phyloP scores from a whole-genome alignment of 352 stramenopile genomes.

The Globisporangium iwayamae region DNA sequence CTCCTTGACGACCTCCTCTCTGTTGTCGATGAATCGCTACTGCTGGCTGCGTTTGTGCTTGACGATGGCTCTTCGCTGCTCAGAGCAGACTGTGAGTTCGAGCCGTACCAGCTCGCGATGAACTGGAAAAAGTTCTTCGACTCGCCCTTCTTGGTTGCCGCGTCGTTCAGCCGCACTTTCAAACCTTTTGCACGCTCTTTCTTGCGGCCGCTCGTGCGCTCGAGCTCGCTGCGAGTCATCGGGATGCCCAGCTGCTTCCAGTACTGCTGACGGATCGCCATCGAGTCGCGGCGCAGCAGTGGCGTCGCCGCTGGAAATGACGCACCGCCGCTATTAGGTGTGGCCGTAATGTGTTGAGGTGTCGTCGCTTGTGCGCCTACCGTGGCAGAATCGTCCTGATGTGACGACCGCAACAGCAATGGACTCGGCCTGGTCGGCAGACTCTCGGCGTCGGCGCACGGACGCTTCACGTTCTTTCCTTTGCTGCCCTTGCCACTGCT shows the following conservation, averaged over 20 bases:
- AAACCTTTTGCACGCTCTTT: conserved; percentile 64
- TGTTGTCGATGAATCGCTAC: conserved; percentile 6
- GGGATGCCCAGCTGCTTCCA: conserved; percentile 84
- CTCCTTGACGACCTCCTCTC: background rate
- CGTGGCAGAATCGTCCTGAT: conserved; percentile 17
- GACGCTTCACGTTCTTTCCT: conserved; percentile 43
- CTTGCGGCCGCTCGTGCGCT: conserved; percentile 67
- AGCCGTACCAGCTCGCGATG: conserved; percentile 75
- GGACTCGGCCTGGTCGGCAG: conserved; percentile 45
- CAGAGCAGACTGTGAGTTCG: conserved; percentile 10
- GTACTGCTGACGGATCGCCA: conserved; percentile 83
- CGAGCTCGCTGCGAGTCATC: conserved; percentile 73
- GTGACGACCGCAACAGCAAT: conserved; percentile 12
- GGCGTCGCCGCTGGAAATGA: background rate
- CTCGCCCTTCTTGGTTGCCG: conserved; percentile 28
- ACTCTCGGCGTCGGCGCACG: conserved; percentile 53
- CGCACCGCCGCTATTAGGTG: conserved; percentile 1
- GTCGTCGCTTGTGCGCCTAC: conserved; percentile 2
- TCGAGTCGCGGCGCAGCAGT: conserved; percentile 71
- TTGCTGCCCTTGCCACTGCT: conserved; percentile 16
- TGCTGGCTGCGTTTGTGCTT: conserved; percentile 9
- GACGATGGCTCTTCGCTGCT: background rate
- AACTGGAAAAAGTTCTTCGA: conserved; percentile 78
- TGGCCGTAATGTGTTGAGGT: conserved; percentile 10
- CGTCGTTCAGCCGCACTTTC: conserved; percentile 78